Conservation (phyloP, 2,329 filamentous ascomycete species). For the Tolypocladium cylindrosporum region DNA sequence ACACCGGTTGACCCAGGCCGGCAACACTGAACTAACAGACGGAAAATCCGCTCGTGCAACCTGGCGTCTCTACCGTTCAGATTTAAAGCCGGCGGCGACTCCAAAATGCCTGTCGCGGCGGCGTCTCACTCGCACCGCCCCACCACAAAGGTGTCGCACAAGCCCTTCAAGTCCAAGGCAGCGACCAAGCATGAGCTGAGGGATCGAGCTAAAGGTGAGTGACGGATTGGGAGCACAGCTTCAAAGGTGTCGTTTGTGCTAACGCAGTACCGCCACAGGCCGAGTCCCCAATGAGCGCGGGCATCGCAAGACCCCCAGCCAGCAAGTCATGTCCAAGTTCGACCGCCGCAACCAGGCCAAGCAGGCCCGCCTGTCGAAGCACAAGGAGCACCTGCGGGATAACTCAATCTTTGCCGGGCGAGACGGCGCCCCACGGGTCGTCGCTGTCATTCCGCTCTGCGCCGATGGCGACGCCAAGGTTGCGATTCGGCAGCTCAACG, state of each 20-base stretch:
- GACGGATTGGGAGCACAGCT: no score
- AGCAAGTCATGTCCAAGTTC: slow-evolving; percentile 96
- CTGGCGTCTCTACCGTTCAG: slow-evolving; percentile 69
- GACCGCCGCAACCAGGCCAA: slow-evolving; percentile 91
- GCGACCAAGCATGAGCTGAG: slow-evolving; percentile 80
- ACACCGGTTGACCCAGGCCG: not conserved
- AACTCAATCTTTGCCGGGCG: slow-evolving; percentile 75
- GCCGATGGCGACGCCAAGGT: slow-evolving; percentile 56
- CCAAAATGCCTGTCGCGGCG: slow-evolving; percentile 64
- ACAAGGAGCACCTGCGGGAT: slow-evolving; percentile 71
- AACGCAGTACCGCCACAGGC: slow-evolving; percentile 36
- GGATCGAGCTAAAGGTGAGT: slow-evolving; percentile 70
- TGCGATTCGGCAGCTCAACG: slow-evolving; percentile 62
- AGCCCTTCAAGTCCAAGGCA: slow-evolving; percentile 87
- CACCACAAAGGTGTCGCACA: slow-evolving; percentile 81
- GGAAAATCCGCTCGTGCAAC: slow-evolving; percentile 22
- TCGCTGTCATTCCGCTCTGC: slow-evolving; percentile 80
- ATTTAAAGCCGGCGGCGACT: slow-evolving; percentile 72
- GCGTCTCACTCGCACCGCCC: slow-evolving; percentile 75
- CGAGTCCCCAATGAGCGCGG: slow-evolving; percentile 68
- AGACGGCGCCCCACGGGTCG: slow-evolving; percentile 77
- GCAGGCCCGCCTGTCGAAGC: slow-evolving; percentile 76
- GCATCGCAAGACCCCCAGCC: slow-evolving; percentile 77
- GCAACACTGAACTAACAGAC: not conserved
- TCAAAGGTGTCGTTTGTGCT: not conserved